Conservation (phyloP, 2,329 filamentous ascomycete species). For the Fusarium sp. region DNA sequence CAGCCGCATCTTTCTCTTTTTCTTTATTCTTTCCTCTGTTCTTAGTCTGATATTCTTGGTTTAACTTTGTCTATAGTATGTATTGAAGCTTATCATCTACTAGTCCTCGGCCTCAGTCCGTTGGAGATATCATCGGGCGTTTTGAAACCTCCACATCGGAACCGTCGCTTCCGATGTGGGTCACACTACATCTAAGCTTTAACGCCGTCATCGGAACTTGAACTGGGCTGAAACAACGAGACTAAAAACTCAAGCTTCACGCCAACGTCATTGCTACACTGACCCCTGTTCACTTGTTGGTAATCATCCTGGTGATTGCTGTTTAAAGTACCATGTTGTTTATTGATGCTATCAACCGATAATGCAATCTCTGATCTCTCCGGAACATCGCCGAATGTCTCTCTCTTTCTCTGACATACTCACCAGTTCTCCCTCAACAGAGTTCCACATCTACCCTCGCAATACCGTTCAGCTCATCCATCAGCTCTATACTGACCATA, state of each 20-base stretch:
- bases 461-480: constrained; percentile 52
- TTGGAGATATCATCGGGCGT: not conserved
- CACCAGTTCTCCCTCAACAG: constrained; percentile 14
- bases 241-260: constrained; percentile 28
- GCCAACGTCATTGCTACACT: constrained; percentile 33
- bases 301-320: constrained; percentile 35
- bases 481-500: constrained; percentile 45
- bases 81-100: not conserved
- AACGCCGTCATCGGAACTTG: constrained; percentile 38
- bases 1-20: not conserved
- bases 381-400: constrained; percentile 21
- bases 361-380: constrained; percentile 24
- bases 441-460: constrained; percentile 54
- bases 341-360: constrained; percentile 36
- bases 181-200: not conserved
- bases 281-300: constrained; percentile 29
- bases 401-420: not conserved
- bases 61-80: not conserved
- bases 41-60: not conserved
- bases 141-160: constrained; percentile 20
- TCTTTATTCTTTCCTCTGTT: not conserved
- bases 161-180: constrained; percentile 37
- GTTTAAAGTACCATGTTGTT: constrained; percentile 19
- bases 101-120: not conserved
- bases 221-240: constrained; percentile 30